Evolutionary conservation across 371 early-diverging fungal species (phyloP), one percentile per base, ranked within the genome.

Genomic region (Thermomucor indicae-seudaticae): DNA sequence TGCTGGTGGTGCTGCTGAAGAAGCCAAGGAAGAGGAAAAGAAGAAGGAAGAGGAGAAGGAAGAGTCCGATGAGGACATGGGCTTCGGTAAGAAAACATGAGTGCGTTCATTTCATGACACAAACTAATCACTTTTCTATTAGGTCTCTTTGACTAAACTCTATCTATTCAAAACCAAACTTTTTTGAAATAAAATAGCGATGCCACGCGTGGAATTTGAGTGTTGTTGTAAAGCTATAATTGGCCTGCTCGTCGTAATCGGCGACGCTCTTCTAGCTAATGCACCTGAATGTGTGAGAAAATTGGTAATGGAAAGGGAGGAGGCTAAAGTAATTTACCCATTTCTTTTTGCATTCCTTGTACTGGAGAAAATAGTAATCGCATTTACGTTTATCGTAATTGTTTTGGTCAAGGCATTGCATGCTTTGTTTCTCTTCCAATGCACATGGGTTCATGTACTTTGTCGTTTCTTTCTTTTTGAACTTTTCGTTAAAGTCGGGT

Each of bases 61-160:
- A 70, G 91, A 91, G 79, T 90, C 91, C 60, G 93, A 92, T 59
- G 90, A 86, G 17, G 93, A 93, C 75, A 92, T 93, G 92, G 93
- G 92, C 76, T 88, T 91, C 85, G 91, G 83, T 83, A 76, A 51
- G 75, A 64, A 19, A 4, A 23, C 7, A 22, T 19, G 11, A 32
- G 20, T 11, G 24, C 25, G 10, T 30, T 19, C 6, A 39, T 37
- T 25, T 6, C 12, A 8, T 12, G 6, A 37, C 19, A 35, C 2
- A 43, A 51, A 24, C 17, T 8, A 27, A 27, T 22, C 23, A 34
- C 55, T 44, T 27, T 25, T 34, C 39, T 41, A 43, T 40, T 65
- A 76, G 85, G 90, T 85, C 85, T 91, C 50, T 90, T 90, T 78
- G 91, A 90, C 76, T 89, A 90, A 86, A 64, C 64, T 53, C 57